These are phyloP conservation scores for Hirschioporus abietinus DNA, from an alignment of 768 basidiomycete genomes.

Conservation along the genomic window DNA sequence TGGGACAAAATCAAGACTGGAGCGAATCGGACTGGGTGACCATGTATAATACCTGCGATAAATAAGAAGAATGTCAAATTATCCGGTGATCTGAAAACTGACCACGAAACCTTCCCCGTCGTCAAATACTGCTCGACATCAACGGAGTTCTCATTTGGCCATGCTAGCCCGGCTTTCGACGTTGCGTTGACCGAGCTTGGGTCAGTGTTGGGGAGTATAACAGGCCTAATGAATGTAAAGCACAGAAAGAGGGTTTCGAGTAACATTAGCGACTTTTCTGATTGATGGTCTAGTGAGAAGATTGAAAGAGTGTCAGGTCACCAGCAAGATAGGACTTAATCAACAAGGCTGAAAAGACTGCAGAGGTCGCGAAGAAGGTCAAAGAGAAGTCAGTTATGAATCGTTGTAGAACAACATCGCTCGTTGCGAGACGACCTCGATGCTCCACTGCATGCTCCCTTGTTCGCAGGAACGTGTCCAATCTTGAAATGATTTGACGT, in stretches of 20 bases:
- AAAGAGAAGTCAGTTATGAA: too few species aligned
- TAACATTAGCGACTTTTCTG: background rate
- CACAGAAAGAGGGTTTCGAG: background rate
- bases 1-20: conserved; percentile 47
- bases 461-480: too few species aligned
- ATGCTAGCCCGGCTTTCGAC: conserved; percentile 45
- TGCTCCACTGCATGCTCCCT: too few species aligned
- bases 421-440: too few species aligned
- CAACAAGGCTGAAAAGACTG: too few species aligned
- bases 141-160: conserved; percentile 37
- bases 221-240: background rate
- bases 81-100: conserved; percentile 12
- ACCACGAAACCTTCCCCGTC: conserved; percentile 50
- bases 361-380: too few species aligned
- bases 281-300: too few species aligned
- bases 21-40: conserved; percentile 24
- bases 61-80: background rate
- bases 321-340: too few species aligned
- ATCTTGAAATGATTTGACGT: too few species aligned
- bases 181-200: conserved; percentile 3
- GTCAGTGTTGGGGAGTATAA: background rate
- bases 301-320: too few species aligned
- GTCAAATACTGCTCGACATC: conserved; percentile 37
- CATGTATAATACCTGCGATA: conserved; percentile 47
- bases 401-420: too few species aligned